phyloP scores from a whole-genome alignment of 352 stramenopile species.

The Phytopythium helicoides region DNA sequence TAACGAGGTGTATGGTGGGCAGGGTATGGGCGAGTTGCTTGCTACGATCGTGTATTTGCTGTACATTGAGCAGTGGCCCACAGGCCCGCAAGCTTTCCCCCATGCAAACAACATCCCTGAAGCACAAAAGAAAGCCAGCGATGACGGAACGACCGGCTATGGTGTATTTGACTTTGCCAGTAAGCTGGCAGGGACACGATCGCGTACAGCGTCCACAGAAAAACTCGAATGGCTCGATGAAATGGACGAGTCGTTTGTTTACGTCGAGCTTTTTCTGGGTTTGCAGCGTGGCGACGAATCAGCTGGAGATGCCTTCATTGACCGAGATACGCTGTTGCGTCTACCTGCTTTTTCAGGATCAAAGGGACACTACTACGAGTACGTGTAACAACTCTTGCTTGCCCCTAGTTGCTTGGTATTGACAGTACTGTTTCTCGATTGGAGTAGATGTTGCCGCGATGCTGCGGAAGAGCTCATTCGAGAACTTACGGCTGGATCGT shows the following conservation, averaged over 20 bases:
- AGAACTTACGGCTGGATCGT: conserved; percentile 41
- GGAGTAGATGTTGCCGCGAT: conserved; percentile 58
- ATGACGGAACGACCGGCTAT: neutral
- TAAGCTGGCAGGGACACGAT: neutral
- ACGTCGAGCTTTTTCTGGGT: conserved; percentile 68
- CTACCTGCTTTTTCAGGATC: conserved; percentile 43
- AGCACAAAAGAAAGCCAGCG: neutral
- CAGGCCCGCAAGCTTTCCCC: conserved; percentile 1
- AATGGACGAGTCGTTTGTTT: conserved; percentile 67
- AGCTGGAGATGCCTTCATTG: conserved; percentile 28
- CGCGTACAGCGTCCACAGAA: conserved; percentile 15
- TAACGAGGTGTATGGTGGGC: neutral
- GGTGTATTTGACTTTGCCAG: neutral
- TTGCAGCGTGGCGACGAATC: conserved; percentile 25
- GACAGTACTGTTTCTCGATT: too few relatives aligned
- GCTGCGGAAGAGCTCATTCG: conserved; percentile 48
- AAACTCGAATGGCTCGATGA: conserved; percentile 30
- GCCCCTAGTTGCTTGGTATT: too few relatives aligned
- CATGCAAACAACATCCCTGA: neutral
- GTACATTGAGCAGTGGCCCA: conserved; percentile 64
- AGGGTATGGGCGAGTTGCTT: conserved; percentile 78
- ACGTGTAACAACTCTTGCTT: too few relatives aligned
- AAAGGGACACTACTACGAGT: conserved; percentile 52
- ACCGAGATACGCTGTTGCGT: conserved; percentile 38
- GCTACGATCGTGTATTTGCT: conserved; percentile 70